A percentile compares a stretch with the other conserved stretches of the same genome.
Conservation (phyloP, 1,284 basidiomycete genomes). For the Ustilago tritici region DNA sequence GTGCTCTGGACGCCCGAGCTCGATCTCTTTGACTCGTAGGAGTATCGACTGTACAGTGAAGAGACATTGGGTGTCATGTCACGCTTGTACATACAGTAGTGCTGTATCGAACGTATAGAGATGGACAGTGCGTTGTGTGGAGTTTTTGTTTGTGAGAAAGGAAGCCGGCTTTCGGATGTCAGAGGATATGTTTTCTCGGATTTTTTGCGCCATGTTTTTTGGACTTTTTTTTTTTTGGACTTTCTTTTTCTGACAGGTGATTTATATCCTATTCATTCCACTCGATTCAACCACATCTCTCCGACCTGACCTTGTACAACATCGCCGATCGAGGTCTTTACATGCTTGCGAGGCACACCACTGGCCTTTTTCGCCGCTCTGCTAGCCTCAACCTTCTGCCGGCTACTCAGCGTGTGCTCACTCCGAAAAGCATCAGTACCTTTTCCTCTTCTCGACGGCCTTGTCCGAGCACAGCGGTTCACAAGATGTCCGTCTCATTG, state of each 20-base stretch:
- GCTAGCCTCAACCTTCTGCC: neutral
- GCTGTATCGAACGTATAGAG: neutral
- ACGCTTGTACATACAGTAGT: neutral
- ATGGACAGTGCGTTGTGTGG: neutral
- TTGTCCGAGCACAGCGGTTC: neutral
- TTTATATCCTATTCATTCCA: neutral
- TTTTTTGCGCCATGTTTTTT: neutral
- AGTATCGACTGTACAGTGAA: neutral
- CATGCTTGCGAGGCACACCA: constrained; percentile 23
- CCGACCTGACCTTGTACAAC: neutral
- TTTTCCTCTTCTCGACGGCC: neutral
- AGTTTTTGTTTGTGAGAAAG: neutral
- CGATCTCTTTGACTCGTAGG: constrained; percentile 11
- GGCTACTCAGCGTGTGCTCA: neutral
- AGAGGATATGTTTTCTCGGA: neutral
- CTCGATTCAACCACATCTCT: neutral
- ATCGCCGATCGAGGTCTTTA: constrained; percentile 9
- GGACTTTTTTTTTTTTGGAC: neutral
- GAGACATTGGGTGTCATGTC: neutral
- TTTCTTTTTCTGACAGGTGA: neutral
- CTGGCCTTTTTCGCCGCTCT: constrained; percentile 4
- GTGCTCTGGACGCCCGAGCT: constrained; percentile 32
- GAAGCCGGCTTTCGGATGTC: constrained; percentile 11
- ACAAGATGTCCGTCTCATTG: constrained; percentile 10
- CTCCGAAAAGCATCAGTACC: neutral